A percentile compares a stretch with the other conserved stretches of the same genome.
Conservation (phyloP, 2,329 filamentous ascomycete species). For the Claviceps citrina region DNA sequence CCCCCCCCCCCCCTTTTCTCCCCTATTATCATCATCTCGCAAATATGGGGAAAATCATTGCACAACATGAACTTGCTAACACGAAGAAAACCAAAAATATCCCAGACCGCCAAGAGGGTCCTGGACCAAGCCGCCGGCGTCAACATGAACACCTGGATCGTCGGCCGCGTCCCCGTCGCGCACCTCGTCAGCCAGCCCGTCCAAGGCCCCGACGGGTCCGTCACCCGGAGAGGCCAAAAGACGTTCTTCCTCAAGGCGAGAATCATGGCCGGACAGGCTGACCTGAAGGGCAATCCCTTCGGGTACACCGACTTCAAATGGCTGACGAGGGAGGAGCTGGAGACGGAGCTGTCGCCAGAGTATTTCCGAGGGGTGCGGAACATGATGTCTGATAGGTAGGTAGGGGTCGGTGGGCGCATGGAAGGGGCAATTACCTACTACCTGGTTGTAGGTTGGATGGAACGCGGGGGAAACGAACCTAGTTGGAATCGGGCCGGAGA, state of each 20-base stretch:
- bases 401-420: no score
- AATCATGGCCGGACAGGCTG: conserved; percentile 92
- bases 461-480: no score
- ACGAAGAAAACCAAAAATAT: background rate
- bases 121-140: conserved; percentile 63
- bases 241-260: conserved; percentile 91
- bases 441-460: no score
- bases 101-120: conserved; percentile 65
- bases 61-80: no score
- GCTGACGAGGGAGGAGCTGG: conserved; percentile 79
- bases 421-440: no score
- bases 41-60: no score
- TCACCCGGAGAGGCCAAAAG: conserved; percentile 51
- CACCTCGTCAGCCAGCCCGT: conserved; percentile 48
- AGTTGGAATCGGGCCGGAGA: no score
- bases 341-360: conserved; percentile 44
- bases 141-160: conserved; percentile 98
- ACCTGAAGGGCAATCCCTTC: conserved; percentile 55
- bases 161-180: conserved; percentile 78
- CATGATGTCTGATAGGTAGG: conserved; percentile 67
- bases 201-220: conserved; percentile 26
- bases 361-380: conserved; percentile 68
- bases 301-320: conserved; percentile 77
- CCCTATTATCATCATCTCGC: background rate
- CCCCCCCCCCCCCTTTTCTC: conserved; percentile 9